Evolutionary conservation across 108 stramenopile species (phyloP).

Genomic region (Nannochloropsis gaditana): DNA sequence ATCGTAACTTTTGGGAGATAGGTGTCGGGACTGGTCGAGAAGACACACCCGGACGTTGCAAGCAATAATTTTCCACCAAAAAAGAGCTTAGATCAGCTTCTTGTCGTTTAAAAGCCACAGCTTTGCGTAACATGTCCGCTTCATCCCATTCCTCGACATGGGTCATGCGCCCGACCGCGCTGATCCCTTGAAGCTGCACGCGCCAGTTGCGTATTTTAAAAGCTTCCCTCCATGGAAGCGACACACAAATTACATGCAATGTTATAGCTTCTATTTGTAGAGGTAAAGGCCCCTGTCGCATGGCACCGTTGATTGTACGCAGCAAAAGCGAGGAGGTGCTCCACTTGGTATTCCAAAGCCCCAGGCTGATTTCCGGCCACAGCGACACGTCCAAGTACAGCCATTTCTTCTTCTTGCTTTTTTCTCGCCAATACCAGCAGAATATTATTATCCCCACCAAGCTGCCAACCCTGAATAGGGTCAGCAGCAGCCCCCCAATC

Average conservation of each 20-base stretch:
- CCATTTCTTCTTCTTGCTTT: conserved; percentile 8
- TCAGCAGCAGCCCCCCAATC: background rate
- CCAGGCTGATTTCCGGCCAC: background rate
- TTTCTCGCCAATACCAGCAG: background rate
- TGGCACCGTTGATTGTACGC: background rate
- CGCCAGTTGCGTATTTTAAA: background rate
- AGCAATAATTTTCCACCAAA: background rate
- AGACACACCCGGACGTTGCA: background rate
- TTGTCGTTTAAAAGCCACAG: background rate
- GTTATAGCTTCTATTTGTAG: background rate
- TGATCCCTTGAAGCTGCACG: background rate
- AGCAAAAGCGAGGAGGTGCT: background rate
- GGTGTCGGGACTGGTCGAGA: background rate
- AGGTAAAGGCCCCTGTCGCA: background rate
- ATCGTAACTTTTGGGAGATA: background rate
- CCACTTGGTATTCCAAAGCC: background rate
- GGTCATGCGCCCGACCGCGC: background rate
- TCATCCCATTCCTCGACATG: background rate
- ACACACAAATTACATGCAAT: background rate
- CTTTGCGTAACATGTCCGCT: background rate
- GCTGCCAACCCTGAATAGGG: background rate
- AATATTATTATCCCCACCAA: background rate
- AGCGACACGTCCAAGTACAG: background rate
- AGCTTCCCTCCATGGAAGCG: background rate
- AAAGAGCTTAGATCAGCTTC: background rate